Evolutionary conservation across 2,329 filamentous ascomycete genomes (phyloP).

Genomic region (Fusarium marasasianum): DNA sequence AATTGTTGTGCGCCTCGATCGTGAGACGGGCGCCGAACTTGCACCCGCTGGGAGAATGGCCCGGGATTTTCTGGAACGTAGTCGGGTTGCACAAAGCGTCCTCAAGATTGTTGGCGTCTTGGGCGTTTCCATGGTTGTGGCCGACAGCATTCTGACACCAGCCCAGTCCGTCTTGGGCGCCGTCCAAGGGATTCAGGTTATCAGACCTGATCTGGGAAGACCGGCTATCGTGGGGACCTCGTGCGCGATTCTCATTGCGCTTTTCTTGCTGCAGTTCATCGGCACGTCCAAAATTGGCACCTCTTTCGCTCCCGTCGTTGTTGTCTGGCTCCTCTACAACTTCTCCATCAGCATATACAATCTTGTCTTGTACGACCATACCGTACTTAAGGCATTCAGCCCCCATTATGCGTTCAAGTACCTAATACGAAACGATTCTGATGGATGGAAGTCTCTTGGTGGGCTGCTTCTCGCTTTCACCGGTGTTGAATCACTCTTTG

Average conservation of each 20-base stretch:
- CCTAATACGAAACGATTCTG: slow-evolving; percentile 65
- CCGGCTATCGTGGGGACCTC: slow-evolving; percentile 69
- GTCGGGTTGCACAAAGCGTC: slow-evolving; percentile 58
- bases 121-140: slow-evolving; percentile 74
- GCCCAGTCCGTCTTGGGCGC: slow-evolving; percentile 76
- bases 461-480: slow-evolving; percentile 80
- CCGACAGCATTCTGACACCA: slow-evolving; percentile 72
- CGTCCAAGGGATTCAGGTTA: slow-evolving; percentile 70
- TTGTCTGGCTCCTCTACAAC: slow-evolving; percentile 74
- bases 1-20: slow-evolving; percentile 66
- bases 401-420: slow-evolving; percentile 70
- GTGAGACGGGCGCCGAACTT: slow-evolving; percentile 66
- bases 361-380: slow-evolving; percentile 60
- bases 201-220: slow-evolving; percentile 63
- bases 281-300: slow-evolving; percentile 69
- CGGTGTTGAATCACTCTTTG: slow-evolving; percentile 81
- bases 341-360: slow-evolving; percentile 71
- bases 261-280: slow-evolving; percentile 73
- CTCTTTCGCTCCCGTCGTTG: slow-evolving; percentile 72
- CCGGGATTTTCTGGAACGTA: slow-evolving; percentile 67
- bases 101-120: slow-evolving; percentile 72
- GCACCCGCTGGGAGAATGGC: slow-evolving; percentile 60
- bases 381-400: slow-evolving; percentile 65
- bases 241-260: slow-evolving; percentile 70
- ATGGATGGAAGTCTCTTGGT: slow-evolving; percentile 73